Evolutionary conservation across 208 protist genomes (phyloP).

Genomic region (Herpetomonas muscarum): DNA sequence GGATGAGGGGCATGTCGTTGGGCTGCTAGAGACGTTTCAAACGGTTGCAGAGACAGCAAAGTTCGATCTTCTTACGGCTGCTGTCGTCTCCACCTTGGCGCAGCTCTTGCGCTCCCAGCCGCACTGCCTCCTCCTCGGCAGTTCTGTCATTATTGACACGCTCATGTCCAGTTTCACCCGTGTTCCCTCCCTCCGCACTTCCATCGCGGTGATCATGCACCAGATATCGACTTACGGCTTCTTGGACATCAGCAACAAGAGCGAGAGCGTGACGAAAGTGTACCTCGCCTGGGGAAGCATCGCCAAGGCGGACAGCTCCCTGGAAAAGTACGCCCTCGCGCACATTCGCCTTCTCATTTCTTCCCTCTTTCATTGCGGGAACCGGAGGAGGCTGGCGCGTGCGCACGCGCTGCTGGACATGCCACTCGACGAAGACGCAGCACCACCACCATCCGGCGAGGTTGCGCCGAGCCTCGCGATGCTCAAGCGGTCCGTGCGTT

Average conservation of each 20-base stretch:
- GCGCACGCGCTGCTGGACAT: neutral
- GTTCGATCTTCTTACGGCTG: neutral
- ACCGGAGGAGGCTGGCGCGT: neutral
- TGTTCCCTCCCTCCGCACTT: neutral
- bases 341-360: conserved; percentile 1
- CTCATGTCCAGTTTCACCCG: neutral
- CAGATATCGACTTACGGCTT: neutral
- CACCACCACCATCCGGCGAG: neutral
- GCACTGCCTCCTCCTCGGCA: neutral
- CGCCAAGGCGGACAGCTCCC: neutral
- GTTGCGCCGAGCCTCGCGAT: neutral
- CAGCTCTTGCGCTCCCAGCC: neutral
- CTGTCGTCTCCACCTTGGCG: neutral
- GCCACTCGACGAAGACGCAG: neutral
- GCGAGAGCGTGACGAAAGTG: neutral
- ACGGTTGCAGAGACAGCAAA: neutral
- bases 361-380: neutral
- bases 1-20: neutral
- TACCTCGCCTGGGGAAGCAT: neutral
- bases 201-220: neutral
- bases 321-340: conserved; percentile 1
- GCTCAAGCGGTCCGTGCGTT: no score
- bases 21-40: neutral
- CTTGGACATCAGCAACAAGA: neutral
- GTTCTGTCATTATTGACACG: neutral